Evolutionary conservation across 176 grass and related monocot genomes (phyloP), one percentile per base, ranked within the genome.

Genomic region (Eleusine indica): DNA sequence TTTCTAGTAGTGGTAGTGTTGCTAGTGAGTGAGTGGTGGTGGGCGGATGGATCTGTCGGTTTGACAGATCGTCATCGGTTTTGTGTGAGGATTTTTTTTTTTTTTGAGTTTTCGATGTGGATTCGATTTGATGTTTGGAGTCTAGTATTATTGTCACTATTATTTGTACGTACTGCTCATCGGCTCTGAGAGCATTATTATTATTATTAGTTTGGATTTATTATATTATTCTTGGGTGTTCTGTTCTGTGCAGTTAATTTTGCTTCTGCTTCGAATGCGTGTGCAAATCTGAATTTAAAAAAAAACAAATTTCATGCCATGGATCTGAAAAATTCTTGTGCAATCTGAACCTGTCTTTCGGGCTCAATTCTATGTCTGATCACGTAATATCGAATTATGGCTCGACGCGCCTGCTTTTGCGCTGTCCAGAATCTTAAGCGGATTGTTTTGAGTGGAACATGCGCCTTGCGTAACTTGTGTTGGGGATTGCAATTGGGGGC

Each of bases 71-170:
- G 4, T 40, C 37, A 37, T 68, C 5, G 28, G n/a, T 66, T 78
- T 48, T 32, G 42, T 38, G 49, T 72, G 76, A 40, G 69, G 70
- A 40, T 77, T 83, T 87, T 44, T 35, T 87, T 44, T 35, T 3
- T 47, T 84, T 19, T 74, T 15, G 5, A 17, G 37, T 39, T 39
- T 28, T 22, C 0, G 5, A 53, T 49, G 47, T 39, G 63, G 63
- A 68, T 80, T 51, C 32, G 48, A 47, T 86, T 44, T 70, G 56
- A 32, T 14, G 3, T 39, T 6, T 40, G 16, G 37, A 9, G 65
- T 54, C 35, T 54, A 67, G 66, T 68, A 21, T 10, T 77, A 11
- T 62, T 61, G 6, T 38, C 57, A 35, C 32, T 35, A 14, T 66
- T 74, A 10, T 52, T 21, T 83, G 81, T 75, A 74, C 46, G 28